Conservation (phyloP, 768 basidiomycete species). For the Boletus patriciae region DNA sequence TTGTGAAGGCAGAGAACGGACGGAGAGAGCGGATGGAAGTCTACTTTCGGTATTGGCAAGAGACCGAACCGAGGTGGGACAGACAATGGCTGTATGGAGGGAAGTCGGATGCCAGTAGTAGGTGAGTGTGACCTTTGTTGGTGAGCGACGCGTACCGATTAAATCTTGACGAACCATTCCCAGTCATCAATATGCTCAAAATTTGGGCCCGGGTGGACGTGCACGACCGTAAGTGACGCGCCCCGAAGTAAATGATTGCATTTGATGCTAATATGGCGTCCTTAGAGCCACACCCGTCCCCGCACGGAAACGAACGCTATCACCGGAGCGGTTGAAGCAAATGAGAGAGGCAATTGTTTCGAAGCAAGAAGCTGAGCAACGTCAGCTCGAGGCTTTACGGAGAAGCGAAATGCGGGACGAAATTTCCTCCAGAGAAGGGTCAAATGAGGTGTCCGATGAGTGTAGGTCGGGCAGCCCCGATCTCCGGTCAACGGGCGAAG, state of each 20-base stretch:
- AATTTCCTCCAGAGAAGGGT: background rate
- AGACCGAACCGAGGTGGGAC: conserved; percentile 25
- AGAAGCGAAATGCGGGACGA: background rate
- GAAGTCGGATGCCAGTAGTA: background rate
- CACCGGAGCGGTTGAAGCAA: conserved; percentile 3
- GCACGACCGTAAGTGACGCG: conserved; percentile 6
- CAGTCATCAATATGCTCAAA: background rate
- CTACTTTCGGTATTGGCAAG: conserved; percentile 30
- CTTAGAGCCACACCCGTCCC: background rate
- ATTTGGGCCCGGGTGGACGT: background rate
- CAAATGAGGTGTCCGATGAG: background rate
- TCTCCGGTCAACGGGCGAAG: background rate
- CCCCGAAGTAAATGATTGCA: background rate
- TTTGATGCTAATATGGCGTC: background rate
- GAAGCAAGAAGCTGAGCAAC: conserved; percentile 16
- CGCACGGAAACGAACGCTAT: background rate
- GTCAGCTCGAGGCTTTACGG: conserved; percentile 3
- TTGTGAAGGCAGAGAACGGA: conserved; percentile 23
- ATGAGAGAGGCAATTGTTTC: conserved; percentile 12
- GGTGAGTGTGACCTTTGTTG: background rate
- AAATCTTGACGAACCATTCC: background rate
- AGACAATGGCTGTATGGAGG: conserved; percentile 28
- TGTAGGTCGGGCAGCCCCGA: background rate
- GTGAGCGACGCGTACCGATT: too few relatives aligned
- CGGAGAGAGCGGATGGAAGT: conserved; percentile 29